Base-by-base conservation (phyloP, 331 rosid genomes). In the Quercus tomentella region DNA sequence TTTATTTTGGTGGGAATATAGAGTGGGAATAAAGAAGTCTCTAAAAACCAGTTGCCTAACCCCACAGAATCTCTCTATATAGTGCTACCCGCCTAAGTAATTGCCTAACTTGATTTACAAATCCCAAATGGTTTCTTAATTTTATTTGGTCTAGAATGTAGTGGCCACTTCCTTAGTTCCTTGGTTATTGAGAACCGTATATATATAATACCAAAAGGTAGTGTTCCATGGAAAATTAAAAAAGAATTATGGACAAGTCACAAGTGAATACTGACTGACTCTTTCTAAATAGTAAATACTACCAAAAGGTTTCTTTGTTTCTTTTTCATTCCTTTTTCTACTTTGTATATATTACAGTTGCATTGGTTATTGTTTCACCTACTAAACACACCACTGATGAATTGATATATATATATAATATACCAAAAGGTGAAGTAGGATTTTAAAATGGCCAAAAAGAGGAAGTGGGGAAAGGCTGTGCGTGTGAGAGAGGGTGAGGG, bases 391-490 rank as follows among this genome's bases (percentile, higher is more conserved):
- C 17, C 14, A 12, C 16, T 10, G 5, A 12, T 49, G 2, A 49
- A 49, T 49, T 49, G 17, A 41, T 41, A 41, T 41, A 41, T 41
- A 41, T 41, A 58, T 21, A 7, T 2, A 57, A 1, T 10, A 23
- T 11, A 23, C 7, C 15, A 60, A 22, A 60, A 60, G 66, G 18
- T 15, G 14, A 12, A 11, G 54, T 3, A 49, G 17, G 31, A 3
- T 9, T 60, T 60, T 23, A 60, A 60, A 23, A 63, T 63, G n/a
- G 35, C 9, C 37, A 15, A 28, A 63, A 26, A 67, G 43, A 82
- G 74, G 15, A 72, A 75, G 73, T 75, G 6, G 25, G 70, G 41
- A 72, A 79, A 28, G 17, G 56, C 18, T 41, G 77, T n/a, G 79
- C 37, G 65, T 56, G 56, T 66, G 70, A 16, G 23, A 26, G 25